phyloP scores from a whole-genome alignment of 768 basidiomycete genomes.

The Leucosporidium yakuticum region DNA sequence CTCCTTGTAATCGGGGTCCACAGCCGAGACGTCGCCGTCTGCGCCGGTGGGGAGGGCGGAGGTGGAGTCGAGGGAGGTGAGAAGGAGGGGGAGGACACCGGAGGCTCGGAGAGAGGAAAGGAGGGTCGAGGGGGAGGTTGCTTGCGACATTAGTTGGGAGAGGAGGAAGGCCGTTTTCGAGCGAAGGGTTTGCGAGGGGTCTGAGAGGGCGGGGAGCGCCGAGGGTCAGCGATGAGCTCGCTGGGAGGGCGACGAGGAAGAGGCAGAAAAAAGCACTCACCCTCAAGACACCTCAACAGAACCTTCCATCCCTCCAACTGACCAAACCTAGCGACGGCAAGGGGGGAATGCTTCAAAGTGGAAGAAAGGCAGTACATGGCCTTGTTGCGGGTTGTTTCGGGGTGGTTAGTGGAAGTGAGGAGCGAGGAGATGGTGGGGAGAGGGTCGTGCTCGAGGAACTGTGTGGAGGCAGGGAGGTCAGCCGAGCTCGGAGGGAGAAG shows the following conservation, averaged over 20 bases:
- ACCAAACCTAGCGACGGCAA: constrained; percentile 57
- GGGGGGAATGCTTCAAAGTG: constrained; percentile 66
- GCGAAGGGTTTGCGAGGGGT: constrained; percentile 69
- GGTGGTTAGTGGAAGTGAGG: constrained; percentile 45
- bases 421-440: constrained; percentile 61
- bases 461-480: not conserved
- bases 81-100: constrained; percentile 16
- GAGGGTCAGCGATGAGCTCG: not conserved
- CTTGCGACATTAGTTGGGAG: constrained; percentile 60
- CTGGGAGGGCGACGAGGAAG: not conserved
- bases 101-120: constrained; percentile 13
- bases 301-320: constrained; percentile 41
- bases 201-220: constrained; percentile 67
- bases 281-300: constrained; percentile 19
- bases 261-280: not conserved
- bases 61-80: constrained; percentile 16
- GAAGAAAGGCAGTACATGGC: constrained; percentile 77
- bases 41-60: constrained; percentile 28
- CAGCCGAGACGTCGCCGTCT: constrained; percentile 22
- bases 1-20: constrained; percentile 34
- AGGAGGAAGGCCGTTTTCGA: constrained; percentile 74
- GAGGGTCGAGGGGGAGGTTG: constrained; percentile 10
- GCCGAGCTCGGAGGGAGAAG: not conserved
- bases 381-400: constrained; percentile 44
- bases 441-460: constrained; percentile 53